Evolutionary conservation across 202 grass and related monocot species (phyloP).

Genomic region (Setaria viridis): DNA sequence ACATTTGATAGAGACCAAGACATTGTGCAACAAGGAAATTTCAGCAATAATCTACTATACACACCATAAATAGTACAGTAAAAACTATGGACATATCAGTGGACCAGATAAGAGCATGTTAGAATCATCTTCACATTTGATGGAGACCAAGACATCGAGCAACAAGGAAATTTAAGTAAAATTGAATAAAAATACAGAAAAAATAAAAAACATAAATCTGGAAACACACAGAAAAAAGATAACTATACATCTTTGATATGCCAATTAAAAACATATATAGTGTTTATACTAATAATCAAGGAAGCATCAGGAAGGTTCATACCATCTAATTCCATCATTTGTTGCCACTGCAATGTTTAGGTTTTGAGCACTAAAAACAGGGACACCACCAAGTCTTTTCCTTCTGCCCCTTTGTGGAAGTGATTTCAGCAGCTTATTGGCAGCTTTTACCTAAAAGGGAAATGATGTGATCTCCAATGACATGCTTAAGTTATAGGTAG

Average conservation of each 20-base stretch:
- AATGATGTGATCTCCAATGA: slow-evolving; percentile 11
- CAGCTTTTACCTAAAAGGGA: slow-evolving; percentile 76
- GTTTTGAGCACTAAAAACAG: slow-evolving; percentile 91
- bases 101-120: slow-evolving; percentile 4
- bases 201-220: slow-evolving; percentile 6
- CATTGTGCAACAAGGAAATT: not conserved
- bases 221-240: slow-evolving; percentile 22
- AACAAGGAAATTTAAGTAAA: slow-evolving; percentile 10
- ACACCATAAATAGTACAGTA: slow-evolving; percentile 14
- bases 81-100: slow-evolving; percentile 6
- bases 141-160: not conserved
- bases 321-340: slow-evolving; percentile 97
- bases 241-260: not conserved
- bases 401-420: slow-evolving; percentile 64
- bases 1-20: slow-evolving; percentile 24
- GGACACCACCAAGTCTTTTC: slow-evolving; percentile 84
- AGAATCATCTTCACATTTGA: slow-evolving; percentile 16
- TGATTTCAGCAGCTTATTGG: slow-evolving; percentile 81
- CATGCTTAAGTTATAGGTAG: slow-evolving; percentile 27
- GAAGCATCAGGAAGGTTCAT: slow-evolving; percentile 36
- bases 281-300: slow-evolving; percentile 13
- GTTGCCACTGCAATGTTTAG: slow-evolving; percentile 97
- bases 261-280: slow-evolving; percentile 10
- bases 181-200: not conserved
- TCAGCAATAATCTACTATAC: not conserved